These are phyloP conservation scores for Astragalus glycyphyllos DNA, from an alignment of 306 rosid genomes.

Conservation along the genomic window DNA sequence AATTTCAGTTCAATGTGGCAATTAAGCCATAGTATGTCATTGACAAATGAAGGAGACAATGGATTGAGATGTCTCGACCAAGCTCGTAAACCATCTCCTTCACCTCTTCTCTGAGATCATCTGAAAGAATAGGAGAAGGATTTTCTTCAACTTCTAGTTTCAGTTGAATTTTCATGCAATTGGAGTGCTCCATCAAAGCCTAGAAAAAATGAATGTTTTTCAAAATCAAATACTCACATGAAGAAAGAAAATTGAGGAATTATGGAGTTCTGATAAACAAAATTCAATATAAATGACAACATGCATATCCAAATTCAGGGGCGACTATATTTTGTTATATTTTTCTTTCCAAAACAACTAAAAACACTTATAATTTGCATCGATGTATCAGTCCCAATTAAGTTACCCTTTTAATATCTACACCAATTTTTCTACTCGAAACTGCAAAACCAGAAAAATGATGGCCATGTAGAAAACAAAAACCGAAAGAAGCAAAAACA, in stretches of 20 bases:
- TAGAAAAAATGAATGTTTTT: background rate
- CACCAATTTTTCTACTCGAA: no score
- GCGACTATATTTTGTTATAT: no score
- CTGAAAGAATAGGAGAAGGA: background rate
- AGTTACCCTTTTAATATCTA: no score
- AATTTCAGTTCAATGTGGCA: conserved; percentile 58
- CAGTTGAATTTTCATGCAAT: background rate
- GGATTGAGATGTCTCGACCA: conserved; percentile 64
- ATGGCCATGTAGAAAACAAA: no score
- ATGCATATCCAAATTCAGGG: background rate
- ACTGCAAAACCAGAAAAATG: no score
- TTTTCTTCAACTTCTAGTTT: background rate
- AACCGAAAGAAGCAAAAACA: background rate
- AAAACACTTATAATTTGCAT: no score
- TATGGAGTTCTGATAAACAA: background rate
- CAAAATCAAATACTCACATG: conserved; percentile 38
- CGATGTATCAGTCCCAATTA: no score
- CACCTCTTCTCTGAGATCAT: conserved; percentile 36
- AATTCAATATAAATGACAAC: no score
- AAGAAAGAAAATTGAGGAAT: no score
- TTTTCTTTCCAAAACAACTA: no score
- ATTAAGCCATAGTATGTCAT: conserved; percentile 74
- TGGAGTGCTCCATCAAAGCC: background rate
- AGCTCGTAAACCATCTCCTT: conserved; percentile 47
- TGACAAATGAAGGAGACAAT: conserved; percentile 60